A percentile compares a stretch with the other conserved stretches of the same genome.
Conservation (phyloP, 805 yeast species). For the Spathaspora sp. region DNA sequence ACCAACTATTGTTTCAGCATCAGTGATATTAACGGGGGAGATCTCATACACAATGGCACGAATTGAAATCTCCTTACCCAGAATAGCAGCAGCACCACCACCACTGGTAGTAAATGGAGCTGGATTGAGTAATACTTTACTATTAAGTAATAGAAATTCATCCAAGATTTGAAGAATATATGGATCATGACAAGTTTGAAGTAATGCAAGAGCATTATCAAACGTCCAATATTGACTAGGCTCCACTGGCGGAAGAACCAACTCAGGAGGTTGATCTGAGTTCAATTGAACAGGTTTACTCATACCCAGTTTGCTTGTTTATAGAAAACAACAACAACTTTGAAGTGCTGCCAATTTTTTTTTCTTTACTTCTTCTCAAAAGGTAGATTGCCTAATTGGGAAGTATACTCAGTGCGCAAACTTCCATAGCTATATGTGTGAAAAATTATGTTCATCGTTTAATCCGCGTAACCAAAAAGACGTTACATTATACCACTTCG, state of each 20-base stretch:
- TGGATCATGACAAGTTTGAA: constrained; percentile 27
- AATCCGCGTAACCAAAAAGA: neutral
- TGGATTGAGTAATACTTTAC: constrained; percentile 25
- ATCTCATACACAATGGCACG: constrained; percentile 39
- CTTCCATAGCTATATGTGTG: neutral
- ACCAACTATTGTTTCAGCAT: constrained; percentile 38
- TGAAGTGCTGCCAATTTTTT: neutral
- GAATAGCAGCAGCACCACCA: neutral
- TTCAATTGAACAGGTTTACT: constrained; percentile 1
- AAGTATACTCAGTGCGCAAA: constrained; percentile 1
- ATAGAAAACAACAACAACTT: neutral
- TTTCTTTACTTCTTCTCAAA: neutral
- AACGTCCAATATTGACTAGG: constrained; percentile 40
- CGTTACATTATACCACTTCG: neutral
- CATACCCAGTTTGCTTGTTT: neutral
- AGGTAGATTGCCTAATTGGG: constrained; percentile 14
- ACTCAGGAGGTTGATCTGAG: neutral
- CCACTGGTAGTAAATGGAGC: constrained; percentile 20
- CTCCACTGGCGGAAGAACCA: constrained; percentile 19
- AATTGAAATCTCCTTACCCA: constrained; percentile 29
- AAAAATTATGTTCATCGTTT: neutral
- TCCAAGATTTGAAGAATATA: constrained; percentile 34
- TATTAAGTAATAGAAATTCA: constrained; percentile 34
- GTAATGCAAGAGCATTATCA: constrained; percentile 31
- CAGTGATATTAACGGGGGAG: constrained; percentile 27